These are phyloP conservation scores for Claviceps sp. DNA, from an alignment of 2,329 filamentous ascomycete species.

Conservation along the genomic window DNA sequence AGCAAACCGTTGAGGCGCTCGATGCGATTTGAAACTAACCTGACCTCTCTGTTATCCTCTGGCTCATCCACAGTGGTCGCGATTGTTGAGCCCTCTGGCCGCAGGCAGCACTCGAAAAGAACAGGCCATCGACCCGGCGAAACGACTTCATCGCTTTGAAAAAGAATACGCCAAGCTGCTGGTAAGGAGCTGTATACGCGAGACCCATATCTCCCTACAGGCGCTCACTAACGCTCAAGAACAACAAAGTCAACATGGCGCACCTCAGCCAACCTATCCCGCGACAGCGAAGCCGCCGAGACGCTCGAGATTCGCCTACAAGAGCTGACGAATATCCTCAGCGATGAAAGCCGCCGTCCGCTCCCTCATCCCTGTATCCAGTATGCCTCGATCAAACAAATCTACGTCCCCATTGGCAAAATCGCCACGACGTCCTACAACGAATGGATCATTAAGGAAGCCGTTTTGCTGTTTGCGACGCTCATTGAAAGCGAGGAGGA, in stretches of 20 bases:
- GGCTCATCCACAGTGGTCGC: constrained; percentile 42
- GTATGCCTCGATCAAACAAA: constrained; percentile 73
- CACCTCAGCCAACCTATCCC: constrained; percentile 44
- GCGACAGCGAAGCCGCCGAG: constrained; percentile 48
- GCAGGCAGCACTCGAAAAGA: constrained; percentile 43
- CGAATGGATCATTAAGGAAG: constrained; percentile 73
- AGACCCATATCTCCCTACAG: background rate
- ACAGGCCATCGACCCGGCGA: constrained; percentile 47
- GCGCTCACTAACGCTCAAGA: background rate
- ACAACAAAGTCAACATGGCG: constrained; percentile 39
- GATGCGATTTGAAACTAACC: constrained; percentile 1
- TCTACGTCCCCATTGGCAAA: constrained; percentile 81
- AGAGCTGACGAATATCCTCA: constrained; percentile 58
- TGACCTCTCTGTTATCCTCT: background rate
- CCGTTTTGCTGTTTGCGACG: constrained; percentile 76
- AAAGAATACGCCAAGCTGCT: constrained; percentile 51
- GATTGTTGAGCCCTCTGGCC: constrained; percentile 50
- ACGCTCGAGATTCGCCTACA: constrained; percentile 49
- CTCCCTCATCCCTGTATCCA: constrained; percentile 84
- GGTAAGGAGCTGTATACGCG: constrained; percentile 25
- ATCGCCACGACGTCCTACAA: constrained; percentile 77
- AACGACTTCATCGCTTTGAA: constrained; percentile 52
- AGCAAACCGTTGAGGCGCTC: background rate
- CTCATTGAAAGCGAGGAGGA: constrained; percentile 95
- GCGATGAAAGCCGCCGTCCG: constrained; percentile 78